Conservation (phyloP, 73 alveolate genomes). For the Paramecium pentaurelia region DNA sequence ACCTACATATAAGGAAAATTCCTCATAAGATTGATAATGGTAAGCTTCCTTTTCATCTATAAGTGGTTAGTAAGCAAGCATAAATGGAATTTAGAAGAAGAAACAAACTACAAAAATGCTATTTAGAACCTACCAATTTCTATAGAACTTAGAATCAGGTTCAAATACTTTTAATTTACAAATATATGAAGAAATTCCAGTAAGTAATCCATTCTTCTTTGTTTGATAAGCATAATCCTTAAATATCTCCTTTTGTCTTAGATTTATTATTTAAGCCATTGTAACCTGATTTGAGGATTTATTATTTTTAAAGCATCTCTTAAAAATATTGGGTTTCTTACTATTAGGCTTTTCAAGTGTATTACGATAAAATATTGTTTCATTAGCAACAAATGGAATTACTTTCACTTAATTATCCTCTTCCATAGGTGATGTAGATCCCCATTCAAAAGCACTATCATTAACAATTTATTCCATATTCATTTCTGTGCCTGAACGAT, state of each 20-base stretch:
- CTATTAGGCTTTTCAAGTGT: neutral
- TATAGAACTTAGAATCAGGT: constrained; percentile 22
- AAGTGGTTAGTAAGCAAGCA: neutral
- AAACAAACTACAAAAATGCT: neutral
- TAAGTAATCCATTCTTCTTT: neutral
- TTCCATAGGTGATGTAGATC: neutral
- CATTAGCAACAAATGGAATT: neutral
- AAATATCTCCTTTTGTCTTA: neutral
- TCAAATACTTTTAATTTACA: neutral
- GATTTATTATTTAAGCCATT: neutral
- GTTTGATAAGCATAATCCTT: constrained; percentile 47
- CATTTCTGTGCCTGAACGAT: neutral
- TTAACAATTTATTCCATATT: neutral
- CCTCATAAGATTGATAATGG: neutral
- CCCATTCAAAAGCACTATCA: neutral
- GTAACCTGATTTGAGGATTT: neutral
- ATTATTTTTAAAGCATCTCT: neutral
- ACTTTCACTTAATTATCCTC: neutral
- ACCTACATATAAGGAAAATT: neutral
- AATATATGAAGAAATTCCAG: neutral
- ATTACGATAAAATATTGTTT: neutral
- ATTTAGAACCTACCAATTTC: neutral
- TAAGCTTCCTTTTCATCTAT: neutral
- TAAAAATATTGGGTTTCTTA: neutral
- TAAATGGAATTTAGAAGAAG: constrained; percentile 33